A percentile compares a stretch with the other conserved stretches of the same genome.
These are phyloP conservation scores for Eucalyptus victrix DNA, from an alignment of 345 rosid genomes.

Conservation along the genomic window DNA sequence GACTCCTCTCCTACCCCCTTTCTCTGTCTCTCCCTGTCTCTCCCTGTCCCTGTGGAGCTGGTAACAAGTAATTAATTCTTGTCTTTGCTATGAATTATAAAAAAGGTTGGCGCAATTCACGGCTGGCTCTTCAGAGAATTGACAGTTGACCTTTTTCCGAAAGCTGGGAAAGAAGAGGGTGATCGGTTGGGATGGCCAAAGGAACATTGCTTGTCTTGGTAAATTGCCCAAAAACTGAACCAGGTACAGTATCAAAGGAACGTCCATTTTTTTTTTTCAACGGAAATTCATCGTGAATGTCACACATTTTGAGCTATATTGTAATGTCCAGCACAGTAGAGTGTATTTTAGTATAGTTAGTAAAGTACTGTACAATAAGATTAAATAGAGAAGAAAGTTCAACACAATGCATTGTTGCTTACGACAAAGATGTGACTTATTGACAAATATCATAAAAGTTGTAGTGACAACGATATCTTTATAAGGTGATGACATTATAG, in stretches of 20 bases:
- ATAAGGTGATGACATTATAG: rapidly evolving
- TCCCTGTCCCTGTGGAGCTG: not conserved
- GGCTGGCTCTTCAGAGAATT: not conserved
- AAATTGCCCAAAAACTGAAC: not conserved
- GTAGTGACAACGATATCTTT: rapidly evolving
- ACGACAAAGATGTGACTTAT: not conserved
- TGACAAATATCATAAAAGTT: not conserved
- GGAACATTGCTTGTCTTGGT: not conserved
- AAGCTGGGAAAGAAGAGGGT: not conserved
- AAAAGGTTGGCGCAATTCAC: not conserved
- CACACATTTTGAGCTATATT: not conserved
- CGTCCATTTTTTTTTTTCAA: not conserved
- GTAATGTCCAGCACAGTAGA: not conserved
- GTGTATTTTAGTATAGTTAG: not conserved
- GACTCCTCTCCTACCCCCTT: constrained; percentile 51
- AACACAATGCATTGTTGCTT: not conserved
- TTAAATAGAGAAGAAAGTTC: not conserved
- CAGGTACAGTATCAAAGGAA: not conserved
- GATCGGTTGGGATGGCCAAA: not conserved
- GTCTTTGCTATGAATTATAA: not conserved
- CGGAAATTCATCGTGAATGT: not conserved
- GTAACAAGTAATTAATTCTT: not conserved
- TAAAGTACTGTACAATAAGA: not conserved
- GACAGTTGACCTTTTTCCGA: not conserved
- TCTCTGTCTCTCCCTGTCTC: not conserved